Base-by-base conservation (phyloP, 176 grass and related monocot genomes). In the Avena sativa region DNA sequence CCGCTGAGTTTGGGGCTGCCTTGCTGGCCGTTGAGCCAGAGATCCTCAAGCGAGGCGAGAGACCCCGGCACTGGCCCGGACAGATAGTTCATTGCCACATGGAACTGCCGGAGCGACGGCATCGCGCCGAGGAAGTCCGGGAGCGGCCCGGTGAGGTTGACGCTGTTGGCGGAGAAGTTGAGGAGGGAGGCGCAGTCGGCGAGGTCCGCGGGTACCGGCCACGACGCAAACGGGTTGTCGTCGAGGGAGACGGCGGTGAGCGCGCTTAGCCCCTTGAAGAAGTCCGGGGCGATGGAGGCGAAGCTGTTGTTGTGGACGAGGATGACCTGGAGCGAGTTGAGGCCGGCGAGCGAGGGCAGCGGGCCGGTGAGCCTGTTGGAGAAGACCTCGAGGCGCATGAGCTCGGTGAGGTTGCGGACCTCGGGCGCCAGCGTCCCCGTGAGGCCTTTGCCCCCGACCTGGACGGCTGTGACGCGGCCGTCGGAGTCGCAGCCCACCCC, bases 81-180 rank as follows among this genome's bases (percentile, higher is more conserved):
- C 16, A 98, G 38, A 0, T 11, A 17, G 85, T 98, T 95, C 12
- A 28, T 49, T 3, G 95, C 81, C 50, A 98, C 84, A 21, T 59
- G n/a, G 20, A 98, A 78, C 12, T 3, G 58, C 86, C 62, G n/a
- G 16, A 95, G 90, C 53, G 53, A 59, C 51, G 74, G 36, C 52
- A 95, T 48, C 10, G 49, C 17, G 70, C 75, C 89, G 26, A 98
- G 16, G 83, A 93, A 93, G 30, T 81, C 87, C 6, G 95, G 93
- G 55, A 98, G 57, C 44, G 23, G 0, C 2, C 95, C 95, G 8
- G 84, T 56, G n/a, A 98, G 58, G 77, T 86, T 88, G 79, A 74
- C 93, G 57, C 9, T 23, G 72, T 91, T 90, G 14, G 93, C 95
- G 49, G 91, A 91, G 82, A 98, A 98, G 84, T 91, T 98, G 19